phyloP scores from a whole-genome alignment of 2,329 filamentous ascomycete species.

The Aspergillus sp. region DNA sequence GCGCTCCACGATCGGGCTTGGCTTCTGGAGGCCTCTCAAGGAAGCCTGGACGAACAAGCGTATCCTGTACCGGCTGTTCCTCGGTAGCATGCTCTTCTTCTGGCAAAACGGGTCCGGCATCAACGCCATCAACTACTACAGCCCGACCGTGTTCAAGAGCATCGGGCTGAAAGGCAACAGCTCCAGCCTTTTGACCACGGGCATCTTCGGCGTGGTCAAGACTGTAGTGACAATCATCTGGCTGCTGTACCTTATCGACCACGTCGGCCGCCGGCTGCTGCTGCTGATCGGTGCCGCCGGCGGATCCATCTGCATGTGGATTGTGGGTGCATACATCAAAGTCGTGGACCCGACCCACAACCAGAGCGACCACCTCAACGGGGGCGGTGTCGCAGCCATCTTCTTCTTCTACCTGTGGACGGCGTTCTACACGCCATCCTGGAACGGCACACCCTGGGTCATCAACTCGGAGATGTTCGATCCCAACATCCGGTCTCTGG shows the following conservation, averaged over 20 bases:
- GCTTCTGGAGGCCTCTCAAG: conserved; percentile 73
- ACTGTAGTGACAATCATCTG: conserved; percentile 68
- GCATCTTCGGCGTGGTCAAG: conserved; percentile 77
- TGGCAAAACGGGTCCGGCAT: conserved; percentile 78
- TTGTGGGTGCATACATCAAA: conserved; percentile 42
- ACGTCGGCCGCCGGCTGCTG: conserved; percentile 62
- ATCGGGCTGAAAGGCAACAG: conserved; percentile 64
- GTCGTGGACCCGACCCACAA: conserved; percentile 32
- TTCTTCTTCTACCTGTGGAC: conserved; percentile 76
- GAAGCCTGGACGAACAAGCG: conserved; percentile 56
- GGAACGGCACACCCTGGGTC: conserved; percentile 78
- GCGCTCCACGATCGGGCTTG: conserved; percentile 62
- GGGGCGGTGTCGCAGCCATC: conserved; percentile 49
- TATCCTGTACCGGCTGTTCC: conserved; percentile 70
- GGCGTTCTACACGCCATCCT: conserved; percentile 70
- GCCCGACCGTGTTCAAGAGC: conserved; percentile 67
- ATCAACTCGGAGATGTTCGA: conserved; percentile 75
- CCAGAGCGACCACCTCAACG: conserved; percentile 23
- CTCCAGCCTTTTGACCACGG: conserved; percentile 66
- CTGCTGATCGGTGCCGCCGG: conserved; percentile 65
- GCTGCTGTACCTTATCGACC: conserved; percentile 69
- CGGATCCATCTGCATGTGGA: conserved; percentile 52
- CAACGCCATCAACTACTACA: conserved; percentile 78
- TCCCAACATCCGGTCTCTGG: conserved; percentile 67
- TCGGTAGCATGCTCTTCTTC: conserved; percentile 73